Conservation (phyloP, 78 protist species). For the Dictyostelium brefeldianum region DNA sequence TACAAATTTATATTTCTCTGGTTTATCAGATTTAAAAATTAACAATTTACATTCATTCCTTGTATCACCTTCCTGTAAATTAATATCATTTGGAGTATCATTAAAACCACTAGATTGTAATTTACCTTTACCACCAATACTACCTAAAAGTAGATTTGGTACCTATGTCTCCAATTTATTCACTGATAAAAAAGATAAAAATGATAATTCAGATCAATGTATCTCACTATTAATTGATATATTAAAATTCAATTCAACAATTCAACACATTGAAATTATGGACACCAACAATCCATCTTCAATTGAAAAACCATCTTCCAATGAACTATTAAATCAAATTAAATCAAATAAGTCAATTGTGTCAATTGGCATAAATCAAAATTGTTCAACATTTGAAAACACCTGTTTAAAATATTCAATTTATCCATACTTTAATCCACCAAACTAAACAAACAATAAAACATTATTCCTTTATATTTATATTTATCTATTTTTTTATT, state of each 20-base stretch:
- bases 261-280: conserved; percentile 12
- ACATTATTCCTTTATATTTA: not conserved
- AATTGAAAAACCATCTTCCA: not conserved
- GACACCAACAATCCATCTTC: not conserved
- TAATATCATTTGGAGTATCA: conserved; percentile 1
- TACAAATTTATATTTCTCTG: not conserved
- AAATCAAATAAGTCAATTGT: not conserved
- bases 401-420: not conserved
- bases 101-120: not conserved
- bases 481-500: not conserved
- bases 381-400: not conserved
- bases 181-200: not conserved
- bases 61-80: not conserved
- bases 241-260: not conserved
- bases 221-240: not conserved
- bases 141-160: no score
- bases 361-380: not conserved
- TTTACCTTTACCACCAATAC: no score
- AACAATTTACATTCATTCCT: no score
- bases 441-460: not conserved
- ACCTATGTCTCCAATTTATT: not conserved
- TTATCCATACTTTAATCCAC: conserved; percentile 11
- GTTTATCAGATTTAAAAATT: not conserved
- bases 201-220: not conserved
- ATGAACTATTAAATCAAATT: not conserved